Base-by-base conservation (phyloP, 257 asterid species). In the Ocimum tenuiflorum region DNA sequence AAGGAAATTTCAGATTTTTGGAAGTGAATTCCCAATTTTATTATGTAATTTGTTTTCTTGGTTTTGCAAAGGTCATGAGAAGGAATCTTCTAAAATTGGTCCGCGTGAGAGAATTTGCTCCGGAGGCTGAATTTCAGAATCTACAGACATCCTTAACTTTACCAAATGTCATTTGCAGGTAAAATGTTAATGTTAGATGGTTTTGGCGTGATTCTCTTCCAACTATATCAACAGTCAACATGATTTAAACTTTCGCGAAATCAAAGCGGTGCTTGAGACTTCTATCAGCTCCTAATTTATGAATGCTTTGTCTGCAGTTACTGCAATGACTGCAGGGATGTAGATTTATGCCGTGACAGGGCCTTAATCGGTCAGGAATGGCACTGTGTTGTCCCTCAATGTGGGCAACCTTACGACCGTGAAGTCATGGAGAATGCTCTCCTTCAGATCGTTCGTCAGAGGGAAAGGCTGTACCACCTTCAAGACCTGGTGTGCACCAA, bases 151-250 rank as follows among this genome's bases (percentile, higher is more conserved):
- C 94, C 66, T 79, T 87, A 70, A 83, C 72, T 41, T 76, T 92
- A 60, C 97, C 99, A 31, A 88, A 92, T 62, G 89, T 89, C 73
- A 82, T 87, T 72, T 92, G 99, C 99, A 89, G 98, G 98, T 92
- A 70, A 74, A 36, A 48, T 9, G 8, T 19, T 17, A 33, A 18
- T 35, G 3, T 19, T 39, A 11, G 17, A 57, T 17, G 52, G 19
- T 68, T 33, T 20, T 22, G 19, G 27, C 55, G n/a, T 8, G 46
- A 13, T 39, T 10, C 20, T 39, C 41, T 42, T 38, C 35, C 22
- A 0, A 33, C 9, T 20, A 22, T n/a, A 19, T 20, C 9, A 12
- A 11, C 6, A 42, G 17, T 42, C 15, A 42, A 42, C 47, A 2
- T 42, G 1, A 6, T 42, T 13, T 12, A 2, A 1, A 13, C 19